phyloP scores from a whole-genome alignment of 1,284 basidiomycete species.

The Pascua guehoae region DNA sequence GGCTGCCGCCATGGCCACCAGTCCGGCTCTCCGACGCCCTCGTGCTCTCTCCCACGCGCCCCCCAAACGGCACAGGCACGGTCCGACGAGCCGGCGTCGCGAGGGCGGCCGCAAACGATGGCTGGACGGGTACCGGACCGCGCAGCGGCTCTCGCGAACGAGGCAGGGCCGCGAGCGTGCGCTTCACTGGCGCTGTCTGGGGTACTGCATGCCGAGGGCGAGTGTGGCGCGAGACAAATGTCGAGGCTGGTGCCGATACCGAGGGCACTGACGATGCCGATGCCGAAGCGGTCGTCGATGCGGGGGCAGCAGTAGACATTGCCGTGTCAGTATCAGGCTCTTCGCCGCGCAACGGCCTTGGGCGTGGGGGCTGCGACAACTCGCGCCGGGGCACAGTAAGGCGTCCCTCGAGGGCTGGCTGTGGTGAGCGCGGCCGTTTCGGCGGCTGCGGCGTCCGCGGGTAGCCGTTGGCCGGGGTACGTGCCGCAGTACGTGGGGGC shows the following conservation, averaged over 20 bases:
- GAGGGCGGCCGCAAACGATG: not conserved
- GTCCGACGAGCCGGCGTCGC: not conserved
- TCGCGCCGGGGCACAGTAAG: not conserved
- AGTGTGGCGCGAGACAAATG: not conserved
- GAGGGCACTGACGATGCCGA: not conserved
- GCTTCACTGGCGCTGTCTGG: not conserved
- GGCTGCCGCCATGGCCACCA: no score
- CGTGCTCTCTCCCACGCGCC: slow-evolving; percentile 3
- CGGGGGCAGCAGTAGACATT: not conserved
- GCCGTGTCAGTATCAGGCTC: not conserved
- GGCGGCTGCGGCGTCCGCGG: not conserved
- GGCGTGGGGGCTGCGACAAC: not conserved
- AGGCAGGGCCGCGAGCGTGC: slow-evolving; percentile 1
- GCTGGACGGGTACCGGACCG: not conserved
- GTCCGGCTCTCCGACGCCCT: not conserved
- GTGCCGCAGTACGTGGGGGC: slow-evolving; percentile 4
- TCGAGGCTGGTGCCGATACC: not conserved
- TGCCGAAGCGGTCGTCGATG: not conserved
- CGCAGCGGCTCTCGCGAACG: not conserved
- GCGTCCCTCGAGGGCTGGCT: not conserved
- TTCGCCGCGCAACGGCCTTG: not conserved
- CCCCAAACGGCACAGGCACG: slow-evolving; percentile 7
- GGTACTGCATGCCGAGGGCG: not conserved
- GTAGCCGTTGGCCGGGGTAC: slow-evolving; percentile 10
- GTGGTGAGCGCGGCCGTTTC: slow-evolving; percentile 3